Evolutionary conservation across 176 grass and related monocot species (phyloP), one percentile per base, ranked within the genome.

Genomic region (Thinopyrum elongatum): DNA sequence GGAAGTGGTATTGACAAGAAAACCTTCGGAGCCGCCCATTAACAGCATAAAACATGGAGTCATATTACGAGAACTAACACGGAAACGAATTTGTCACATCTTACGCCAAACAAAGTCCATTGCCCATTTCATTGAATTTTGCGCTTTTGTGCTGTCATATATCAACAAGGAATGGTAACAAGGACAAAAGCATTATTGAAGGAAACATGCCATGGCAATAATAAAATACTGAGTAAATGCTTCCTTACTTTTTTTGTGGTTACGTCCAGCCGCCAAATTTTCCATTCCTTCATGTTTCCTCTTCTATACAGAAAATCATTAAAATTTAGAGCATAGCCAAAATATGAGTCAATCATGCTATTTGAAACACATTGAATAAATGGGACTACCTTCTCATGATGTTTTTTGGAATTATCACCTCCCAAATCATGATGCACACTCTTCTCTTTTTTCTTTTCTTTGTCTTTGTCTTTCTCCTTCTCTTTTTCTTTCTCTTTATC

Each of bases 361-460:
- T 86, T 35, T 65, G 3, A 22, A 84, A 74, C 8, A 57, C 46
- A 60, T 34, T 53, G 19, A 39, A 77, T 51, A 83, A n/a, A 83
- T 38, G 49, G 61, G 69, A 38, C 19, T 79, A 98, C 95, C 93
- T 96, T 96, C 69, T 98, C 93, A 38, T 90, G 88, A 92, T 97
- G 92, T 74, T 97, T 97, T 87, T 95, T 95, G 23, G 90, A 91
- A 76, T 91, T 87, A 36, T 97, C 95, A 77, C 89, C 92, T 30
- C 87, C 89, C 30, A 64, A 91, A 88, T 97, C 92, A 79, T 90
- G 92, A 86, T 94, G 88, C 25, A 76, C 90, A 90, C 74, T 94
- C 89, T 98, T 98, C 15, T 95, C 96, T 57, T 94, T 98, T 85
- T 92, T 95, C 78, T 93, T 98, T 33, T 98, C 92, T 85, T 86